A percentile compares a stretch with the other conserved stretches of the same genome.
Conservation (phyloP, 2,329 filamentous ascomycete genomes). For the Shiraia bambusicola region DNA sequence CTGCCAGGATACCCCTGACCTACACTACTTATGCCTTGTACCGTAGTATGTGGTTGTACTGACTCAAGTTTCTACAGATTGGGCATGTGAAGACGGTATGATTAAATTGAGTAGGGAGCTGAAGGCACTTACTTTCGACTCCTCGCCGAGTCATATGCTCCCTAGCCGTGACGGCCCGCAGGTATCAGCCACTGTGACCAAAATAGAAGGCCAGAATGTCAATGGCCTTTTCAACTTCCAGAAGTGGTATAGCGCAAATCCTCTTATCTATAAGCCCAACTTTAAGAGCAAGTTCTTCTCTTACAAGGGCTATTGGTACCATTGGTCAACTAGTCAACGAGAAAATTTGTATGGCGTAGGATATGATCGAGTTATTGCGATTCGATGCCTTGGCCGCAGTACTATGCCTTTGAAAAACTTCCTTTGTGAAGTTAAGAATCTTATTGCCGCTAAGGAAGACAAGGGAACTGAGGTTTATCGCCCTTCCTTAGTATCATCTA, state of each 20-base stretch:
- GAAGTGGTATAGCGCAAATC: slow-evolving; percentile 51
- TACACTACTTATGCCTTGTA: no score
- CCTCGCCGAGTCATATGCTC: slow-evolving; percentile 37
- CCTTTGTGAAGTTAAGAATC: slow-evolving; percentile 48
- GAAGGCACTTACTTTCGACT: slow-evolving; percentile 44
- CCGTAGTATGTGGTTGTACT: no score
- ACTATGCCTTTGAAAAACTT: slow-evolving; percentile 53
- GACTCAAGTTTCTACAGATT: no score
- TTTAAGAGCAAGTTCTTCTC: slow-evolving; percentile 50
- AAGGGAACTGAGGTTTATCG: slow-evolving; percentile 49
- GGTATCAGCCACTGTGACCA: no score
- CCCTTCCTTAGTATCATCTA: not conserved
- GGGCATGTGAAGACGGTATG: slow-evolving; percentile 47
- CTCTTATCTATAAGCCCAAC: slow-evolving; percentile 53
- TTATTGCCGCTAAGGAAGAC: slow-evolving; percentile 46
- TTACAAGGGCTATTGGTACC: slow-evolving; percentile 45
- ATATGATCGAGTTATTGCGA: slow-evolving; percentile 47
- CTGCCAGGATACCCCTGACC: no score
- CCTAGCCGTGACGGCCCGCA: slow-evolving; percentile 36
- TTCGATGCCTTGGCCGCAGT: slow-evolving; percentile 52
- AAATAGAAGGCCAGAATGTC: slow-evolving; percentile 43
- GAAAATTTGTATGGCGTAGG: slow-evolving; percentile 26
- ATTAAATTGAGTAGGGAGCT: slow-evolving; percentile 42
- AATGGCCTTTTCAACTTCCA: slow-evolving; percentile 53
- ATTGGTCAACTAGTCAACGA: slow-evolving; percentile 44